These are phyloP conservation scores for Chaetomium sp. DNA, from an alignment of 2,329 filamentous ascomycete species.

Conservation along the genomic window DNA sequence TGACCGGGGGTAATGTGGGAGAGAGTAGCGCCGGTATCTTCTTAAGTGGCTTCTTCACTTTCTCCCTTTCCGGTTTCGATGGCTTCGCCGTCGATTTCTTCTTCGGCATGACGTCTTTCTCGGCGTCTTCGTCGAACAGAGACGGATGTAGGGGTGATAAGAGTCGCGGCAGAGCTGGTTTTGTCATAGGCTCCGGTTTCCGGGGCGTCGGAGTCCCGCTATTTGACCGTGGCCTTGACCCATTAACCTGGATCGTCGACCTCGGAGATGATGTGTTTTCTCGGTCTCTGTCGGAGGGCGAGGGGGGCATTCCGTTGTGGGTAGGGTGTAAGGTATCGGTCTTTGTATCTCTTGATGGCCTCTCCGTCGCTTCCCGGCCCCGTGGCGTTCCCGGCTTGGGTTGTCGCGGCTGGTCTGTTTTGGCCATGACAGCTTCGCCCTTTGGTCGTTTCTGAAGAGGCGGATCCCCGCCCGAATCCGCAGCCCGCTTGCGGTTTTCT, in stretches of 20 bases:
- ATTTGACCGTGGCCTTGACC: constrained; percentile 32
- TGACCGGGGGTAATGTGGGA: constrained; percentile 55
- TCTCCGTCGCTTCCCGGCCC: constrained; percentile 29
- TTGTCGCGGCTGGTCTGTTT: constrained; percentile 27
- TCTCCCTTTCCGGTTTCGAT: constrained; percentile 37
- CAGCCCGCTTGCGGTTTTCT: constrained; percentile 51
- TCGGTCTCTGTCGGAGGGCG: constrained; percentile 31
- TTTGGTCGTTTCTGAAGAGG: constrained; percentile 51
- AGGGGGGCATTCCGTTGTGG: constrained; percentile 30
- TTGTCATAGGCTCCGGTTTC: constrained; percentile 36
- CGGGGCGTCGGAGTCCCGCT: constrained; percentile 34
- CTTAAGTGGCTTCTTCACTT: constrained; percentile 41
- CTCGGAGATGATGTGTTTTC: constrained; percentile 34
- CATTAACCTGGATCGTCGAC: constrained; percentile 37
- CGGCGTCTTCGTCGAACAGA: constrained; percentile 43
- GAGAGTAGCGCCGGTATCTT: constrained; percentile 56
- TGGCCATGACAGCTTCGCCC: constrained; percentile 40
- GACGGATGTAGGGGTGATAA: constrained; percentile 56
- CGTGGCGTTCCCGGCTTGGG: constrained; percentile 28
- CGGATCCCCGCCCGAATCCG: constrained; percentile 48
- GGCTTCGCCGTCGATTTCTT: constrained; percentile 37
- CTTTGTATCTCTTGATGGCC: constrained; percentile 24
- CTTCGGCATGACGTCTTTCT: constrained; percentile 40
- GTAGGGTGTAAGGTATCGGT: constrained; percentile 30
- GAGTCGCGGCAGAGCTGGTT: constrained; percentile 52